These are phyloP conservation scores for Zoysia japonica DNA, from an alignment of 176 grass and related monocot genomes.

Conservation along the genomic window DNA sequence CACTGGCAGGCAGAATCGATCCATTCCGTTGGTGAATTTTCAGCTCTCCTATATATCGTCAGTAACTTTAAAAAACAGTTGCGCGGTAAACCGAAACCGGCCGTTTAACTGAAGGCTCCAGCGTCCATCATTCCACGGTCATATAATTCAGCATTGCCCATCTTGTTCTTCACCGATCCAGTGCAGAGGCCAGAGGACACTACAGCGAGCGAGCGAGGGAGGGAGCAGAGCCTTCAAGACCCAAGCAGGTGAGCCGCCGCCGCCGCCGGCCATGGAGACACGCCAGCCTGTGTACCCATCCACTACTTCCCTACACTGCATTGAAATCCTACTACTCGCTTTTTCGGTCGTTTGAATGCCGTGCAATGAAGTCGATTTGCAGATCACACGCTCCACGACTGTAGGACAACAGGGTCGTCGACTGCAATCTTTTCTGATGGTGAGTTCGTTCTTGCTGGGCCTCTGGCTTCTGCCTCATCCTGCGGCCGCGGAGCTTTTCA, in stretches of 20 bases:
- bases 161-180: too few relatives aligned
- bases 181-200: too few relatives aligned
- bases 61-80: neutral
- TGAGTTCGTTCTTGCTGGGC: neutral
- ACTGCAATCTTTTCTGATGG: constrained; percentile 2
- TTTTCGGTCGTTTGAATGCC: too few relatives aligned
- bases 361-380: too few relatives aligned
- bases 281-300: constrained; percentile 8
- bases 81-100: neutral
- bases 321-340: too few relatives aligned
- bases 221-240: neutral
- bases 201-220: too few relatives aligned
- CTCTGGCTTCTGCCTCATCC: neutral
- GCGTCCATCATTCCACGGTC: too few relatives aligned
- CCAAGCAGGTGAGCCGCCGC: neutral
- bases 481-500: neutral
- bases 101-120: neutral
- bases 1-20: neutral
- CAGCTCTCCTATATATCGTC: too few relatives aligned
- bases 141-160: too few relatives aligned
- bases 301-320: too few relatives aligned
- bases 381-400: neutral
- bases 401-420: neutral
- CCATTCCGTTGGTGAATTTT: neutral
- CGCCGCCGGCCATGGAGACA: constrained; percentile 26